These are phyloP conservation scores for Blastocystis sp. DNA, from an alignment of 352 stramenopile genomes.

Conservation along the genomic window DNA sequence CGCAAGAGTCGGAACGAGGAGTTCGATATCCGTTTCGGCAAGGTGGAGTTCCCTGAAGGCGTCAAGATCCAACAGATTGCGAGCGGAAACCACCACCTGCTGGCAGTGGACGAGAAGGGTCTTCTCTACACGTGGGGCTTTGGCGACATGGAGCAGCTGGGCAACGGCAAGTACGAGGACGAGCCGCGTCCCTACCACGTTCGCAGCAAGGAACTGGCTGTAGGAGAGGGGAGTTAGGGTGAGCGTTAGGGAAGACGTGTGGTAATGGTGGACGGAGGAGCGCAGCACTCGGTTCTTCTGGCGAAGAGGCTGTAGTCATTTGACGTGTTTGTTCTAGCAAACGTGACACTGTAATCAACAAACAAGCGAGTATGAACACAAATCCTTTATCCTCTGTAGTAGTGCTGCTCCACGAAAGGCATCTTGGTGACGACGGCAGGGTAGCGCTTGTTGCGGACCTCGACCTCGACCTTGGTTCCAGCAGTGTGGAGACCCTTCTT, in stretches of 20 bases:
- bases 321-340: background rate
- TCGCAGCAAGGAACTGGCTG: background rate
- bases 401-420: constrained; percentile 87
- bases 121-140: constrained; percentile 22
- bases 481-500: constrained; percentile 76
- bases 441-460: constrained; percentile 83
- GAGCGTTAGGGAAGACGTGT: background rate
- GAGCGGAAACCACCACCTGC: constrained; percentile 1
- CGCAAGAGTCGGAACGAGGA: background rate
- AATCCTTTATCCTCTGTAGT: constrained; percentile 72
- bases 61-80: constrained; percentile 36
- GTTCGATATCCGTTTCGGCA: background rate
- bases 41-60: background rate
- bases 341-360: background rate
- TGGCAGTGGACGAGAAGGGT: constrained; percentile 4
- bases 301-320: constrained; percentile 18
- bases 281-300: constrained; percentile 5
- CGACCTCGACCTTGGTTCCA: constrained; percentile 81
- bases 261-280: background rate
- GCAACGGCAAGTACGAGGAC: constrained; percentile 50
- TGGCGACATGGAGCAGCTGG: constrained; percentile 47
- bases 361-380: background rate
- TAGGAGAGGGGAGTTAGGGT: background rate
- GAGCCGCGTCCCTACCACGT: background rate
- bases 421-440: constrained; percentile 85